Evolutionary conservation across 1,139 yeast species (phyloP).

Genomic region (Meyerozyma athensensis): DNA sequence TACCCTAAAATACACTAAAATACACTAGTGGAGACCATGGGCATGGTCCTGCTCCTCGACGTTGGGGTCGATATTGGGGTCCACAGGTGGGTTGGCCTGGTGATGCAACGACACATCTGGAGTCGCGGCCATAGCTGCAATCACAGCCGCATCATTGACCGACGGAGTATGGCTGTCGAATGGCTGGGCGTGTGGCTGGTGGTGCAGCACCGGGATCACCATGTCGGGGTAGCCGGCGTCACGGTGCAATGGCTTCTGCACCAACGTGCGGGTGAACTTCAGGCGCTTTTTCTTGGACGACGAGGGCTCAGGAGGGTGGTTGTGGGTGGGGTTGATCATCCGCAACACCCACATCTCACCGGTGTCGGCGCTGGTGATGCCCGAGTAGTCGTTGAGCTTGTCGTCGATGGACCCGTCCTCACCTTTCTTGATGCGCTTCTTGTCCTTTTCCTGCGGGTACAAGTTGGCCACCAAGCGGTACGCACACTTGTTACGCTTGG

Average conservation of each 20-base stretch:
- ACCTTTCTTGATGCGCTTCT: constrained; percentile 23
- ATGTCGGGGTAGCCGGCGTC: constrained; percentile 14
- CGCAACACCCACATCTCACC: constrained; percentile 46
- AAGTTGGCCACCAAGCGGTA: constrained; percentile 47
- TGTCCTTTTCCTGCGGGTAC: constrained; percentile 38
- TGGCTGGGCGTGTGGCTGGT: constrained; percentile 17
- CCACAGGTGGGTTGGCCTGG: constrained; percentile 28
- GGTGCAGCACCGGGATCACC: constrained; percentile 14
- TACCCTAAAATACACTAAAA: constrained; percentile 3
- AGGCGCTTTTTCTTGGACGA: constrained; percentile 32
- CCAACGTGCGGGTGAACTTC: constrained; percentile 39
- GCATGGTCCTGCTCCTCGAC: constrained; percentile 45
- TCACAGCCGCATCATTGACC: constrained; percentile 41
- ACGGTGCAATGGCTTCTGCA: constrained; percentile 43
- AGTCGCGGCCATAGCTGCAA: constrained; percentile 42
- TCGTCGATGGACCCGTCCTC: constrained; percentile 22
- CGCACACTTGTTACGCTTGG: constrained; percentile 47
- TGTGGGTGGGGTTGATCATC: constrained; percentile 46
- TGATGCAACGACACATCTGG: constrained; percentile 22
- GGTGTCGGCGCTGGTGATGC: constrained; percentile 4
- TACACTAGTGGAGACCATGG: constrained; percentile 15
- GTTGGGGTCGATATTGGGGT: constrained; percentile 41
- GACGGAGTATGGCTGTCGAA: constrained; percentile 29
- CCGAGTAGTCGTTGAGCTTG: constrained; percentile 17
- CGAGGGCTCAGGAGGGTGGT: constrained; percentile 44